Percentiles rank a stretch among this genome's conserved stretches.
Evolutionary conservation across 331 rosid species (phyloP).

Genomic region (Quercus lobata): DNA sequence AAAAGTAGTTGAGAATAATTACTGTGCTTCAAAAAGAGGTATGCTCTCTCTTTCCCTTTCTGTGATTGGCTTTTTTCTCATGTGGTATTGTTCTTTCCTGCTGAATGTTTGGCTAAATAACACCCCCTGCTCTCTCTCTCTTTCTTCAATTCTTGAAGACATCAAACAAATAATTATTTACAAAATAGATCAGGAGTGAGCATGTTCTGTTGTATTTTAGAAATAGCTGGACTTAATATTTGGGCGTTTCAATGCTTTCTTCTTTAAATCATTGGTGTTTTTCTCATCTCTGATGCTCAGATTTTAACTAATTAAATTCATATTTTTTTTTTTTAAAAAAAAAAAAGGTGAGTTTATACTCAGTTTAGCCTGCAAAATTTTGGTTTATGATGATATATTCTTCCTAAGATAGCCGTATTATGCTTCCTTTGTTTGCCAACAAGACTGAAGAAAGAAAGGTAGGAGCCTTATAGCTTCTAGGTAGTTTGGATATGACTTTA

Average conservation of each 20-base stretch:
- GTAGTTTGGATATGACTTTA: background rate
- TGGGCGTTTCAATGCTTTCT: background rate
- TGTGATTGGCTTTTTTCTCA: background rate
- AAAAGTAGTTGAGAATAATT: slow-evolving; percentile 88
- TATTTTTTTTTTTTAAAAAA: no score
- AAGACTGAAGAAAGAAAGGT: background rate
- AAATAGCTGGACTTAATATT: background rate
- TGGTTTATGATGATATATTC: background rate
- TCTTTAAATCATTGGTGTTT: background rate
- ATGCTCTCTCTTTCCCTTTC: slow-evolving; percentile 11
- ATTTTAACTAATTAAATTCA: no score
- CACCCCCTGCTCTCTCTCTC: background rate
- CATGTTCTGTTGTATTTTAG: background rate
- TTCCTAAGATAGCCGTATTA: background rate
- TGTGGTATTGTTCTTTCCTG: background rate
- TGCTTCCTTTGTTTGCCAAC: background rate
- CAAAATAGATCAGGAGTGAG: background rate
- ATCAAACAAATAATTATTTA: background rate
- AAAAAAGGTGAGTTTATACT: background rate
- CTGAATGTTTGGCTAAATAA: no score
- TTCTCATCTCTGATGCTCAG: background rate
- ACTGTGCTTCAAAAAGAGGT: slow-evolving; percentile 95
- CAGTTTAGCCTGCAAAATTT: background rate
- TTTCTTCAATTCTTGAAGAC: background rate
- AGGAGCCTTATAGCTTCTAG: background rate